These are phyloP conservation scores for Meyerozyma sp. DNA, from an alignment of 1,139 yeast genomes.

Conservation along the genomic window DNA sequence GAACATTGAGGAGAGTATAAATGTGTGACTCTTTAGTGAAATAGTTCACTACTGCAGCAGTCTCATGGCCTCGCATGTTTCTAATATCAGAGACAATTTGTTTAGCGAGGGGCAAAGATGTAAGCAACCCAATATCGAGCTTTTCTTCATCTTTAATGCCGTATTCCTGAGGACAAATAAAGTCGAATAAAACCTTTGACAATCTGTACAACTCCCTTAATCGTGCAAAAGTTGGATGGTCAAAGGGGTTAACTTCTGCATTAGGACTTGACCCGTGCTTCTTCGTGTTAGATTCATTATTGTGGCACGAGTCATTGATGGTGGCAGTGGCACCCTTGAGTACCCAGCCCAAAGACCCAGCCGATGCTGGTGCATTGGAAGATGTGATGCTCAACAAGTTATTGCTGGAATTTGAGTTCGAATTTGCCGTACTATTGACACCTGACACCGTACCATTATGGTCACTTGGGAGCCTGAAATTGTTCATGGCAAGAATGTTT, in stretches of 20 bases:
- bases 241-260: constrained; percentile 58
- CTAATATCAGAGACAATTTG: constrained; percentile 80
- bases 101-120: constrained; percentile 90
- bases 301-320: constrained; percentile 16
- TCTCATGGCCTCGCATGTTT: constrained; percentile 68
- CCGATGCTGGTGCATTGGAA: constrained; percentile 35
- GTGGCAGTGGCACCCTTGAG: constrained; percentile 45
- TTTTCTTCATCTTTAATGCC: constrained; percentile 96
- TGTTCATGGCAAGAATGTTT: constrained; percentile 69
- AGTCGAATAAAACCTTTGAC: constrained; percentile 91
- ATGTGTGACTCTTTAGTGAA: constrained; percentile 97
- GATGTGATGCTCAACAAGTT: constrained; percentile 23
- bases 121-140: constrained; percentile 88
- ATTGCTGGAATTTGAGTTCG: constrained; percentile 19
- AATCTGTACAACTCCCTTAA: constrained; percentile 84
- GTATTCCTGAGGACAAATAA: constrained; percentile 97
- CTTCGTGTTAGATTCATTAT: constrained; percentile 19
- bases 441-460: constrained; percentile 5
- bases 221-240: constrained; percentile 71
- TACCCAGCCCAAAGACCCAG: constrained; percentile 76
- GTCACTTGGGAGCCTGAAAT: constrained; percentile 53
- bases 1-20: constrained; percentile 83
- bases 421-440: constrained; percentile 4
- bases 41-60: constrained; percentile 81
- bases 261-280: constrained; percentile 5